Conservation (phyloP, 1,284 basidiomycete species). For the Tylopilus sp. region DNA sequence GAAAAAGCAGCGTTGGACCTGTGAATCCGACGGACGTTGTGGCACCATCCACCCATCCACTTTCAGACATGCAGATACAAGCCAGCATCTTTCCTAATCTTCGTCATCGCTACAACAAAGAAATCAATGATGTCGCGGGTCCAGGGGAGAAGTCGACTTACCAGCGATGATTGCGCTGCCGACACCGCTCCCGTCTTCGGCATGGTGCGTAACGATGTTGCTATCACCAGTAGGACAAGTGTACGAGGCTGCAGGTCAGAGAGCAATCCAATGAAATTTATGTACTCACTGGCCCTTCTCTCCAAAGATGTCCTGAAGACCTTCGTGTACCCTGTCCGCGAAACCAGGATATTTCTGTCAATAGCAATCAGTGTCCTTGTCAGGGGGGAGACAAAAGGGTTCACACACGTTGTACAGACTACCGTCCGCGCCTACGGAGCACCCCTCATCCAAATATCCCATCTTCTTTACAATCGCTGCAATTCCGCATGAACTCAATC, state of each 20-base stretch:
- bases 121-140: background rate
- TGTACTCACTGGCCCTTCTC: conserved; percentile 78
- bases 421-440: conserved; percentile 88
- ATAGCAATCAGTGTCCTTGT: conserved; percentile 9
- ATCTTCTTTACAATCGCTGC: conserved; percentile 92
- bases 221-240: conserved; percentile 34
- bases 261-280: background rate
- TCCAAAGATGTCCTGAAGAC: conserved; percentile 88
- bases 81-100: conserved; percentile 50
- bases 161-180: conserved; percentile 96
- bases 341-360: conserved; percentile 92
- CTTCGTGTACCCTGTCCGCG: conserved; percentile 84
- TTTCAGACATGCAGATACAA: conserved; percentile 37
- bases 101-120: conserved; percentile 54
- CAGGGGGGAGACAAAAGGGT: background rate
- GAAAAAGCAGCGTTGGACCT: background rate
- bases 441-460: conserved; percentile 86
- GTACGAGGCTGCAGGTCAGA: background rate
- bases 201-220: conserved; percentile 85
- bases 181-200: conserved; percentile 93
- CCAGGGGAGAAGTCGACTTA: conserved; percentile 37
- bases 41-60: background rate
- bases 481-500: conserved; percentile 89
- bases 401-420: conserved; percentile 83
- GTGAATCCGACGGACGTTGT: background rate